Conservation (phyloP, 306 rosid genomes). For the Begonia loranthoides region DNA sequence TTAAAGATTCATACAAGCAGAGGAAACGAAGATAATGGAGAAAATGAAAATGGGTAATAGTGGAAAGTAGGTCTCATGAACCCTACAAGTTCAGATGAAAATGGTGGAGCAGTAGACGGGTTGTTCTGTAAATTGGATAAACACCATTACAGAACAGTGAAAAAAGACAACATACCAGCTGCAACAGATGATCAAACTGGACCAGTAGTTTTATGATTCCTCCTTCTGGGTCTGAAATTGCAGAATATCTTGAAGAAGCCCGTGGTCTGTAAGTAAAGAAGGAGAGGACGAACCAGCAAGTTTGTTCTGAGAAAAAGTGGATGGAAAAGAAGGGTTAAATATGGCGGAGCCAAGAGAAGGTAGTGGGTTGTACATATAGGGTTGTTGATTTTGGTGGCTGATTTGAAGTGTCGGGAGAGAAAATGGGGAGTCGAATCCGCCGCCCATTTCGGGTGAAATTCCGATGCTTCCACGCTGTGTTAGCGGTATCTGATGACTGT, state of each 20-base stretch:
- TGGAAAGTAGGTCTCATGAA: no score
- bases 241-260: constrained; percentile 74
- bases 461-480: constrained; percentile 36
- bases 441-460: constrained; percentile 13
- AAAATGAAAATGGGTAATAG: no score
- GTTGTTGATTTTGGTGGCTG: constrained; percentile 13
- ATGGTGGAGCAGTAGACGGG: no score
- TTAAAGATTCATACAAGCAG: no score
- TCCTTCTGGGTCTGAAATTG: constrained; percentile 36
- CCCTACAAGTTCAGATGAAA: no score
- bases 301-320: constrained; percentile 6
- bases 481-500: constrained; percentile 54
- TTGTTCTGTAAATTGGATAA: no score
- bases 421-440: constrained; percentile 7
- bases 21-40: no score
- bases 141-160: background rate
- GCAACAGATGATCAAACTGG: background rate
- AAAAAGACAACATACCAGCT: background rate
- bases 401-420: no score
- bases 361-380: constrained; percentile 17
- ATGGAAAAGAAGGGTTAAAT: background rate
- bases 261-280: constrained; percentile 34
- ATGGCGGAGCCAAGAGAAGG: constrained; percentile 18
- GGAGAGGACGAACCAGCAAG: constrained; percentile 2
- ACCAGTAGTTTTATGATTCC: constrained; percentile 16